phyloP scores from a whole-genome alignment of 2,329 filamentous ascomycete genomes.

The Venturia pyrina region DNA sequence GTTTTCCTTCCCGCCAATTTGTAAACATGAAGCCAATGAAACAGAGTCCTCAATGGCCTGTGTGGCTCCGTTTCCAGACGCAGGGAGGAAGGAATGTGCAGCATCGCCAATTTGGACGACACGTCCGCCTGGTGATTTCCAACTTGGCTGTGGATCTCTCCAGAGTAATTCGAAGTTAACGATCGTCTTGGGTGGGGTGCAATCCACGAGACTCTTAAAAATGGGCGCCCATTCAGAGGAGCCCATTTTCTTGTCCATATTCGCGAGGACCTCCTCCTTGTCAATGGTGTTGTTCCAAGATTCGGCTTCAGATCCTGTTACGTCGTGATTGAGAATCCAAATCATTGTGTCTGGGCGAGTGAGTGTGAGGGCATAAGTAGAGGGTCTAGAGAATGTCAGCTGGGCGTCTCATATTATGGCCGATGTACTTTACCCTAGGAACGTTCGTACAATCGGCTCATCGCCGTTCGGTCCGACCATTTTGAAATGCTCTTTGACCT shows the following conservation, averaged over 20 bases:
- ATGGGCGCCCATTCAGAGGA: slow-evolving; percentile 9
- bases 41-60: slow-evolving; percentile 39
- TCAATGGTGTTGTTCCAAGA: slow-evolving; percentile 39
- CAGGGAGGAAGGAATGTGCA: slow-evolving; percentile 36
- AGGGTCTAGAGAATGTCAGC: slow-evolving; percentile 18
- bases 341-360: slow-evolving; percentile 38
- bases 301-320: slow-evolving; percentile 34
- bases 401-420: not conserved
- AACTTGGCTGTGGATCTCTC: slow-evolving; percentile 36
- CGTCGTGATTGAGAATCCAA: slow-evolving; percentile 42
- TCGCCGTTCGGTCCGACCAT: slow-evolving; percentile 26
- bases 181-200: slow-evolving; percentile 36
- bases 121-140: slow-evolving; percentile 32
- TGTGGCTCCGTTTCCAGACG: slow-evolving; percentile 36
- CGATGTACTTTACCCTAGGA: slow-evolving; percentile 25
- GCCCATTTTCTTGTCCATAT: slow-evolving; percentile 29
- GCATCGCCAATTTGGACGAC: slow-evolving; percentile 36
- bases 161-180: slow-evolving; percentile 41
- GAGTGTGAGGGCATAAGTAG: slow-evolving; percentile 36
- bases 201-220: slow-evolving; percentile 34
- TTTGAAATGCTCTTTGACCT: slow-evolving; percentile 38
- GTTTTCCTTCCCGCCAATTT: slow-evolving; percentile 32
- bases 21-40: slow-evolving; percentile 35
- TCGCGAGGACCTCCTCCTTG: slow-evolving; percentile 33
- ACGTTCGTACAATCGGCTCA: slow-evolving; percentile 37